Evolutionary conservation across 306 rosid genomes (phyloP), one percentile per base, ranked within the genome.

Genomic region (Gastrolobium bilobum): DNA sequence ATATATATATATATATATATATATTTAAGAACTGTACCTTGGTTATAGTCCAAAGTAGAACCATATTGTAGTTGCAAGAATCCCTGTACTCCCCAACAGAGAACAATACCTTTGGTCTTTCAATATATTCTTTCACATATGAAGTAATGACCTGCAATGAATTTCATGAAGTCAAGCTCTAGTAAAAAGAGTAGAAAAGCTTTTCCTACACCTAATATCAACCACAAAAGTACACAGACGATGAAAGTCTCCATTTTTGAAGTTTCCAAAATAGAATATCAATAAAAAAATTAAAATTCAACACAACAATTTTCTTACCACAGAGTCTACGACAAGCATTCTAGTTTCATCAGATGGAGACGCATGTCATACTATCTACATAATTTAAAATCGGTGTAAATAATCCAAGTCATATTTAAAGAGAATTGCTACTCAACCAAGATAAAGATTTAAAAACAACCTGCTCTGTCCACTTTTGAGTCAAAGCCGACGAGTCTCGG

Each of bases 311-410:
- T 61, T 79, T 71, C 93, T 87, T 73, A 95, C 99, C 90, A 87
- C 96, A 50, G 97, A 91, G 66, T 95, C 99, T 74, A 95, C 98
- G 73, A 95, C 96, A 75, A 91, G 99, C 98, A 95, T 95, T 82
- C 98, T 98, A 82, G 98, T 95, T 86, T 95, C 99, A 73, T 86
- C 75, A 26, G 50, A 71, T 20, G 91, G 91, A 87, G 99, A 92
- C 57, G 94, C 95, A 82, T 87, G 87, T 0, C 98, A 82, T 39
- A 95, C 99, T 70, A 90, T 86, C 99, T 95, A 77, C 82, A 83
- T 77, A 75, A 86, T 76, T 77, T 67, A 75, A 77, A 85, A 44
- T 13, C 35, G 13, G n/a, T 44, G 62, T 83, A 65, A 77, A 80
- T 52, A 73, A 72, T 54, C 62, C 58, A 60, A 43, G 81, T 48